These are phyloP conservation scores for Haplosporangium sp. DNA, from an alignment of 371 early-diverging fungal genomes.

Conservation along the genomic window DNA sequence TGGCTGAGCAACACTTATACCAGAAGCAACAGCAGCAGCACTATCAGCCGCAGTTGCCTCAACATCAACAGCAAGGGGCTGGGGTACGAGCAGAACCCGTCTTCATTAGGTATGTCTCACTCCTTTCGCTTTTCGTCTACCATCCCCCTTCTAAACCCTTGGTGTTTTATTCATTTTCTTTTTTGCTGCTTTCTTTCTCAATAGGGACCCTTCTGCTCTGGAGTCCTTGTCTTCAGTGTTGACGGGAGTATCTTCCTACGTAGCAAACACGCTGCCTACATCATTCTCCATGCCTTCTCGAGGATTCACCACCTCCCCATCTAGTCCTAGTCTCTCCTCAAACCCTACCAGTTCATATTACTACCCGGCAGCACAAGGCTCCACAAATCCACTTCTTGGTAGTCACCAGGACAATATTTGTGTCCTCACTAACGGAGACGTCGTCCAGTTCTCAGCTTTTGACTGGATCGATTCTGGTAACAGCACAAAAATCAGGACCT, in stretches of 20 bases:
- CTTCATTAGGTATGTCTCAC: constrained; percentile 46
- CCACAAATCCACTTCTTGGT: constrained; percentile 38
- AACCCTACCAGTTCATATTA: constrained; percentile 51
- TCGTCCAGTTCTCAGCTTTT: constrained; percentile 55
- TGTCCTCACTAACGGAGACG: constrained; percentile 44
- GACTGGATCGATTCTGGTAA: constrained; percentile 53
- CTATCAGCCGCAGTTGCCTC: constrained; percentile 1
- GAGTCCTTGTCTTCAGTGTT: constrained; percentile 70
- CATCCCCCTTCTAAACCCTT: background rate
- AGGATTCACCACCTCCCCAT: constrained; percentile 39
- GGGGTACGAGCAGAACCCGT: constrained; percentile 56
- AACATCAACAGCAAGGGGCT: constrained; percentile 11
- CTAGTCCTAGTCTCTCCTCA: constrained; percentile 32
- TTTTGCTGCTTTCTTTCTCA: background rate
- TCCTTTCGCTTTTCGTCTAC: background rate
- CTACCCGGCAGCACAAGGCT: constrained; percentile 41
- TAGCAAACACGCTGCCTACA: constrained; percentile 61
- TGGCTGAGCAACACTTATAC: constrained; percentile 32
- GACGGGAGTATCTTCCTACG: constrained; percentile 69
- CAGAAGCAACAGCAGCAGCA: constrained; percentile 24
- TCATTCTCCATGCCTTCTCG: constrained; percentile 58
- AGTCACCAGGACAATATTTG: constrained; percentile 40
- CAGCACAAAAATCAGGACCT: constrained; percentile 19
- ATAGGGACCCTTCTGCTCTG: constrained; percentile 72
- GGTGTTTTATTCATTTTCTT: background rate